phyloP scores from a whole-genome alignment of 306 rosid species.

The Cotoneaster glaucophyllus region DNA sequence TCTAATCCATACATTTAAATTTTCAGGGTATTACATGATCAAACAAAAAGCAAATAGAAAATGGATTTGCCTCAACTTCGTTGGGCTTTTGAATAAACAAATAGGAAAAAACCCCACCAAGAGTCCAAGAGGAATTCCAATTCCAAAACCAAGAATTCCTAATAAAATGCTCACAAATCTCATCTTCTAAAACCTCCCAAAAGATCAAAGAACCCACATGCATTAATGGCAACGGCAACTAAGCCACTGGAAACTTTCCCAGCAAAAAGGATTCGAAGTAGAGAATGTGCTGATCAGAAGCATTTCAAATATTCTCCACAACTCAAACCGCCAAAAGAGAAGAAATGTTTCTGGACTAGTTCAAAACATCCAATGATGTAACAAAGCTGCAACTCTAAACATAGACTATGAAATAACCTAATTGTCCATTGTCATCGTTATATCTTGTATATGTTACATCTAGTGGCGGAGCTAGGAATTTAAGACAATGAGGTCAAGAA shows the following conservation, averaged over 20 bases:
- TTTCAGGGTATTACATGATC: too few species aligned
- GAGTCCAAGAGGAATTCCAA: conserved; percentile 84
- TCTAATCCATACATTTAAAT: too few species aligned
- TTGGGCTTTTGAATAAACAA: conserved; percentile 60
- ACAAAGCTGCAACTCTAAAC: not conserved
- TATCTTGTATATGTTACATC: not conserved
- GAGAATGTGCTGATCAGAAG: not conserved
- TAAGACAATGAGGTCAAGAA: too few species aligned
- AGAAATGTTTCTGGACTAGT: not conserved
- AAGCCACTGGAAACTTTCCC: not conserved
- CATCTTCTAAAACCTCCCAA: conserved; percentile 23
- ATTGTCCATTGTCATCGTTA: not conserved
- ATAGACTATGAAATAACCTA: not conserved
- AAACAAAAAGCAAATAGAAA: not conserved
- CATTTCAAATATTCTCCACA: not conserved
- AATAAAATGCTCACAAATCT: conserved; percentile 57
- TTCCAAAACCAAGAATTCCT: conserved; percentile 57
- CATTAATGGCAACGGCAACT: not conserved
- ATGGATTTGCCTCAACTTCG: conserved; percentile 46
- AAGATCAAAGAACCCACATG: not conserved
- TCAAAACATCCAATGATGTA: not conserved
- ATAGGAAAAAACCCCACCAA: conserved; percentile 63
- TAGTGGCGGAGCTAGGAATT: too few species aligned
- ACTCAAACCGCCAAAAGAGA: not conserved
- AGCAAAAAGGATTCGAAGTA: not conserved